Base-by-base conservation (phyloP, 306 rosid species). In the Amphicarpaea edgeworthii region DNA sequence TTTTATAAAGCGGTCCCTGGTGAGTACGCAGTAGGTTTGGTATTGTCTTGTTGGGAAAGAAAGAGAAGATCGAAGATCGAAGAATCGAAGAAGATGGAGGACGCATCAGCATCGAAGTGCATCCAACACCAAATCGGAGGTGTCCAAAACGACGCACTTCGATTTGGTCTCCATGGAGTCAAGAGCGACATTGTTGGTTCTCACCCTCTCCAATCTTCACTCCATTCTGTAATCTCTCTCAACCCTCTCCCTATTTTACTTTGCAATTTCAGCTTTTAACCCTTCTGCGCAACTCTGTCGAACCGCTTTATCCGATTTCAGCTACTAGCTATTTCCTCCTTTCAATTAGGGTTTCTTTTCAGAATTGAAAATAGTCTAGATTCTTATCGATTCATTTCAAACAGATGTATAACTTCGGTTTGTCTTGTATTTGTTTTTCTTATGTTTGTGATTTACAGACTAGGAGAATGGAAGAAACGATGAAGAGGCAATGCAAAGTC, bases 101-200 rank as follows among this genome's bases (percentile, higher is more conserved):
- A 93, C 74, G 79, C 81, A 23, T 79, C 83, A 42, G 79, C 81
- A 19, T 80, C 84, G 32, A 93, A 87, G 87, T 86, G 78, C 45
- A 90, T 93, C 2, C 83, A 90, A 5, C 97, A 93, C 87, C 88
- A 93, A 88, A 91, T 91, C 87, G 98, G 98, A 75, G 97, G 96
- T 15, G 75, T 90, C 79, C 94, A 91, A 46, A 94, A 85, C 77
- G 98, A 94, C 9, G 84, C 86, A 8, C 95, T 94, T 63, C 95
- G 98, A 6, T 94, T 88, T n/a, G 98, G 97, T 1, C 96, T 94
- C 28, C 81, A 89, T 12, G 97, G 97, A 49, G 96, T 90, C 77
- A 94, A 85, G 83, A 86, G 97, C 85, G 86, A 94, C 79, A 90
- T 94, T 50, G 81, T 90, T n/a, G 98, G 90, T 55, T 64, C 93